Base-by-base conservation (phyloP, 2,329 filamentous ascomycete genomes). In the Dendrostoma leiphaemia region DNA sequence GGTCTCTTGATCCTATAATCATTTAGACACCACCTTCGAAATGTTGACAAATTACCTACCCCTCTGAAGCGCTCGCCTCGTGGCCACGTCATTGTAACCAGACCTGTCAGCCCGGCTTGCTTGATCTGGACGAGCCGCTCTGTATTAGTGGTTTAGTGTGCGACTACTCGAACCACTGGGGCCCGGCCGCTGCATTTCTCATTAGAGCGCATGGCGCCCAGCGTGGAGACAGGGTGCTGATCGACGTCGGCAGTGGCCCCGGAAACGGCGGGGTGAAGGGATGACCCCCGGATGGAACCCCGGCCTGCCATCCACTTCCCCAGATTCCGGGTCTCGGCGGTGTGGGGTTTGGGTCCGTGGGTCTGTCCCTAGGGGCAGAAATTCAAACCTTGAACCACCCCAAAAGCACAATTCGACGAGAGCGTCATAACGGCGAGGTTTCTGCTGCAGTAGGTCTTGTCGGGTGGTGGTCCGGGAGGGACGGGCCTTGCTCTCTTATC, bases 191-290 rank as follows among this genome's bases (percentile, higher is more conserved):
- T n/a, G n/a, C n/a, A n/a, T n/a, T n/a, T n/a, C n/a, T n/a, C n/a
- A 54, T 41, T 54, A 47, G 53, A 54, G 47, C 53, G 53, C 47
- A 35, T 54, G 31, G 12, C 21, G 10, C 31, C n/a, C n/a, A 38
- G 24, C 19, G 48, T 28, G 40, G 48, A 43, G 47, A 28, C 12
- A 54, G 32, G 34, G 26, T 23, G 32, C 19, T 6, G 32, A 38
- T 15, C 32, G 24, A n/a, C 24, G 32, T 51, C 26, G 40, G 29
- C 23, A 40, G 40, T 54, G 53, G 48, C 23, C 26, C 41, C 21
- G 32, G 29, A 26, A 26, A 34, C 13, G 17, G 21, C 24, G 19
- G 19, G 23, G 24, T 6, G 8, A 26, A 23, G 7, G 45, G 31
- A 12, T n/a, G 13, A 24, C 32, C 32, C 40, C 52, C 40, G 48